Evolutionary conservation across 169 alveolate genomes (phyloP).

Genomic region (Theileria luwenshuni): DNA sequence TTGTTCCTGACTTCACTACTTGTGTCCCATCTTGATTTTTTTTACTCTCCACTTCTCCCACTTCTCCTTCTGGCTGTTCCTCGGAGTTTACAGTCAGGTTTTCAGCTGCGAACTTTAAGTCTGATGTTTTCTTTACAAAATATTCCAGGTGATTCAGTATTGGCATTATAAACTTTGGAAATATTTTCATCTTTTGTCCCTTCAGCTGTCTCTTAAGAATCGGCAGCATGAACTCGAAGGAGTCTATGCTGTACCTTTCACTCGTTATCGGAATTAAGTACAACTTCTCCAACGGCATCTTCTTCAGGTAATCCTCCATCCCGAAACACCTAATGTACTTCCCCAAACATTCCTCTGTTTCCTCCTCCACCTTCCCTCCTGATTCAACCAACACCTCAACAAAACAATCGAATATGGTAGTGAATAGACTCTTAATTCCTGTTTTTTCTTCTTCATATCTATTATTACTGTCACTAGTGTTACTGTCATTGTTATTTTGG

Average conservation of each 20-base stretch:
- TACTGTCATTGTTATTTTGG: neutral
- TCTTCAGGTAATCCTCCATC: conserved; percentile 44
- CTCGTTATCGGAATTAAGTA: conserved; percentile 54
- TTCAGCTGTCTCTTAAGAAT: conserved; percentile 54
- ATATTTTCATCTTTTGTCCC: conserved; percentile 23
- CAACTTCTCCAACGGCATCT: conserved; percentile 41
- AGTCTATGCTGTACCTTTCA: conserved; percentile 28
- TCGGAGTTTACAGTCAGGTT: neutral
- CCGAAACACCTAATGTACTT: conserved; percentile 48
- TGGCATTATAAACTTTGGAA: conserved; percentile 47
- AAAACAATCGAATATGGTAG: conserved; percentile 20
- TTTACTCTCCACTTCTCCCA: too few relatives aligned
- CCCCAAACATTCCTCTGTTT: conserved; percentile 61
- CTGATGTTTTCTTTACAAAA: neutral
- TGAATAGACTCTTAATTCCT: conserved; percentile 26
- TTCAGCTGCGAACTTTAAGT: neutral
- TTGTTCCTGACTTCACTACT: too few relatives aligned
- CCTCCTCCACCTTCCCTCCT: conserved; percentile 51
- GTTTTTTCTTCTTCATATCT: neutral
- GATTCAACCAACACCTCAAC: conserved; percentile 52
- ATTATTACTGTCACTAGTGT: neutral
- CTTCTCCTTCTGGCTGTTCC: neutral
- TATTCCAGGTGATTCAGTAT: conserved; percentile 30
- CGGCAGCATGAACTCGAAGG: conserved; percentile 58
- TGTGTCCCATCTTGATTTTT: too few relatives aligned